Evolutionary conservation across 768 basidiomycete genomes (phyloP), one percentile per base, ranked within the genome.

Genomic region (Boletus rubropictus): DNA sequence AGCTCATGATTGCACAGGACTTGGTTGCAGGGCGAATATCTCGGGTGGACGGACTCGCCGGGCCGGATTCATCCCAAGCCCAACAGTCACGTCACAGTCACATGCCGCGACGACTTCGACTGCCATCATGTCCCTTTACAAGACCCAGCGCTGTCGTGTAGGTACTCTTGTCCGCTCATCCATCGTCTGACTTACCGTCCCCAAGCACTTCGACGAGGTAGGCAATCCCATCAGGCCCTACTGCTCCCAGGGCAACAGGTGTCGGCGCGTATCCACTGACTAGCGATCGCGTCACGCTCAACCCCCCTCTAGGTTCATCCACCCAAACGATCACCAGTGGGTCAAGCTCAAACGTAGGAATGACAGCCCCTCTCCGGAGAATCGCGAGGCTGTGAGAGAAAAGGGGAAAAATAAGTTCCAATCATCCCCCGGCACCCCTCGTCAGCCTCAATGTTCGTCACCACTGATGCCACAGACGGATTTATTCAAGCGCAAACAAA

Each of bases 261-360:
- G 78, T 61, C 75, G 78, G 79, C 77, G 53, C 44, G 72, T 64
- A 46, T 55, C 41, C 27, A 42, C 39, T 33, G 29, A 29, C 51
- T 37, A 38, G 40, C 42, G 27, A 52, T 10, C 42, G 28, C 36
- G 31, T 39, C 25, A 38, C 14, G 44, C 48, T 48, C 44, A 51
- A 43, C 47, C 34, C 20, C 25, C 43, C 12, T 51, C 44, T 49
- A 70, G 78, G 24, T 80, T 76, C 51, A 68, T 79, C 31, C 78
- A 80, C 50, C 78, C 78, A 25, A 64, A 56, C 38, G 78, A 80
- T 56, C 49, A 66, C 27, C 68, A 73, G 38, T 79, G 77, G 71
- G 32, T 44, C 20, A 59, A 53, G 38, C 48, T 53, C 18, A 64
- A 41, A 21, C 62, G 50, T 21, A 54, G 55, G 29, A 49, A 34